Base-by-base conservation (phyloP, 805 yeast species). In the Jamesozyma rosinii region DNA sequence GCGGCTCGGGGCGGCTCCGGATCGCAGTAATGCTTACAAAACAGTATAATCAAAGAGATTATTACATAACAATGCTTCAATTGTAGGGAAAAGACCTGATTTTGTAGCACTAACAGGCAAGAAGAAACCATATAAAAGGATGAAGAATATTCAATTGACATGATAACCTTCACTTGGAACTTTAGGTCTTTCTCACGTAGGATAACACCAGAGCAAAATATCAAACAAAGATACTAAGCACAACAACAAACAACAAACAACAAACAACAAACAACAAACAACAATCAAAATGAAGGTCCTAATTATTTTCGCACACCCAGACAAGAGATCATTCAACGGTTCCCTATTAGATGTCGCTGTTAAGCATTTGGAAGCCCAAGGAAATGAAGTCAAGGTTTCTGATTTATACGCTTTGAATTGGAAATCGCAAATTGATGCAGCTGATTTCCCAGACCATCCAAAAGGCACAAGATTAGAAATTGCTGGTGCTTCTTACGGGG, bases 221-320 rank as follows among this genome's bases (percentile, higher is more conserved):
- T n/a, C n/a, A n/a, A n/a, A n/a, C n/a, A n/a, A n/a, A n/a, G n/a
- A n/a, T n/a, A n/a, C n/a, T n/a, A n/a, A 30, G 14, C 5, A 30
- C 14, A 30, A 30, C 6, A 30, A 30, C 33, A 30, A 30, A n/a
- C 5, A 30, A n/a, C n/a, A 11, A 30, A 30, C 5, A 30, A 30
- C n/a, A n/a, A 30, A 30, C 6, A 30, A 30, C 33, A 30, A 30
- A n/a, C 5, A 30, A n/a, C n/a, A 11, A 30, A 30, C 5, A 30
- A 30, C n/a, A 11, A 6, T 13, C 6, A 30, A 30, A 26, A 51
- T 49, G 54, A 57, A 55, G 37, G 50, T 49, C 6, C 42, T 58
- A 26, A 50, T 54, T n/a, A 54, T 59, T 8, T 52, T 45, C 37
- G 63, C 61, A 17, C 64, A 59, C 41, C 63, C 64, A 34, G 61